Evolutionary conservation across 352 stramenopile genomes (phyloP).

Genomic region (Globisporangium acanthophoron): DNA sequence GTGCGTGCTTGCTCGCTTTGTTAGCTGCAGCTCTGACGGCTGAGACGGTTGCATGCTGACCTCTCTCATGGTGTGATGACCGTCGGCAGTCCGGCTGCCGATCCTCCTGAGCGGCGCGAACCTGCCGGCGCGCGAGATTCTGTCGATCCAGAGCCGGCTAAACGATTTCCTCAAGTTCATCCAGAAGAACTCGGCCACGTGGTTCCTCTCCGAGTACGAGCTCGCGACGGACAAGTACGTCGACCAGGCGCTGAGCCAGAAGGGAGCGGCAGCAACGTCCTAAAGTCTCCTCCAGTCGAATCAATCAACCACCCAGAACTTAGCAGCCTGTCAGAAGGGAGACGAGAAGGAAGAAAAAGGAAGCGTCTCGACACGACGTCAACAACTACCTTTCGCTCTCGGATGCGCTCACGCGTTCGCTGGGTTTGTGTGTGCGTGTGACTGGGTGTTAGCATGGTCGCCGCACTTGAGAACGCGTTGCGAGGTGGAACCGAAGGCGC

Average conservation of each 20-base stretch:
- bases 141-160: constrained; percentile 64
- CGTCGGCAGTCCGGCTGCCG: constrained; percentile 62
- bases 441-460: no score
- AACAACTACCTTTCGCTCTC: no score
- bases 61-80: background rate
- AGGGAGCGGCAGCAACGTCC: constrained; percentile 8
- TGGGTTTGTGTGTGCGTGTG: no score
- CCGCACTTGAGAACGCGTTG: no score
- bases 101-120: constrained; percentile 60
- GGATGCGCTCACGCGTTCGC: no score
- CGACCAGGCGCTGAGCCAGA: constrained; percentile 27
- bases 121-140: constrained; percentile 48
- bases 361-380: no score
- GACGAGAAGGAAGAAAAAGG: no score
- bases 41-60: background rate
- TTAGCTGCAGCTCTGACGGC: background rate
- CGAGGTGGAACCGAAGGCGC: no score
- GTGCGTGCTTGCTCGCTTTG: constrained; percentile 22
- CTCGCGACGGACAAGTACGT: constrained; percentile 43
- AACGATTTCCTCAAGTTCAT: constrained; percentile 84
- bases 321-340: no score
- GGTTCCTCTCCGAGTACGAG: constrained; percentile 69
- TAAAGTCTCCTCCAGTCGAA: background rate
- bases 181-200: constrained; percentile 67
- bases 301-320: no score